These are phyloP conservation scores for Pezicula carpinea DNA, from an alignment of 2,329 filamentous ascomycete genomes.

Conservation along the genomic window DNA sequence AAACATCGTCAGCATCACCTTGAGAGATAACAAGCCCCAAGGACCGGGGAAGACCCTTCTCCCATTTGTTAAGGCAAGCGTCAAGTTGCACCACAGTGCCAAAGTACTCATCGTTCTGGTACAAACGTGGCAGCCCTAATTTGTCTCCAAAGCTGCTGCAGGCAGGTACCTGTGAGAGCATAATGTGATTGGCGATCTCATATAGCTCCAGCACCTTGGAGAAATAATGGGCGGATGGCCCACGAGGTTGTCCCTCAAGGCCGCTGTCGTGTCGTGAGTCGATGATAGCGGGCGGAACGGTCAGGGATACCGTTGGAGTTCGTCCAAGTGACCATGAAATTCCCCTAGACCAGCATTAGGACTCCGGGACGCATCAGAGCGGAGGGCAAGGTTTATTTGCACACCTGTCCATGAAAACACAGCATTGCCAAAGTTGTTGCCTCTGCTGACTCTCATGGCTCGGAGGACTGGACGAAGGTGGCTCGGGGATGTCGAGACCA, in stretches of 20 bases:
- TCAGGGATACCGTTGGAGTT: background rate
- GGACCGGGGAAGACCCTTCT: conserved; percentile 24
- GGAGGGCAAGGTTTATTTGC: conserved; percentile 7
- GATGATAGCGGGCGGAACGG: background rate
- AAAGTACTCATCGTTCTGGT: conserved; percentile 16
- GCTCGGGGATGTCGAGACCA: conserved; percentile 39
- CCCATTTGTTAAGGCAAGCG: conserved; percentile 28
- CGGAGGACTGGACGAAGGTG: conserved; percentile 22
- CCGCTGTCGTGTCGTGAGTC: background rate
- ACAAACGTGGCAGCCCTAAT: background rate
- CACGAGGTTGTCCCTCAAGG: background rate
- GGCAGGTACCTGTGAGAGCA: conserved; percentile 12
- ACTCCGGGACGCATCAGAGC: background rate
- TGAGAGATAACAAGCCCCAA: conserved; percentile 17
- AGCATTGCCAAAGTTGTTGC: conserved; percentile 33
- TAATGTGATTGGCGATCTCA: conserved; percentile 32
- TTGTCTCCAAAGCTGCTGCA: background rate
- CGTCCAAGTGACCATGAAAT: background rate
- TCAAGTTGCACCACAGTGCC: conserved; percentile 30
- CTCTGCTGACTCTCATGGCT: conserved; percentile 24
- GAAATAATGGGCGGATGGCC: background rate
- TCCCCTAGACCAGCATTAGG: background rate
- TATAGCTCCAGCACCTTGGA: conserved; percentile 31
- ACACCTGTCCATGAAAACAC: conserved; percentile 35
- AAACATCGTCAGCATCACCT: conserved; percentile 21